Evolutionary conservation across 2,329 filamentous ascomycete genomes (phyloP), one percentile per base, ranked within the genome.

Genomic region (Ceratocystiopsis sp.): DNA sequence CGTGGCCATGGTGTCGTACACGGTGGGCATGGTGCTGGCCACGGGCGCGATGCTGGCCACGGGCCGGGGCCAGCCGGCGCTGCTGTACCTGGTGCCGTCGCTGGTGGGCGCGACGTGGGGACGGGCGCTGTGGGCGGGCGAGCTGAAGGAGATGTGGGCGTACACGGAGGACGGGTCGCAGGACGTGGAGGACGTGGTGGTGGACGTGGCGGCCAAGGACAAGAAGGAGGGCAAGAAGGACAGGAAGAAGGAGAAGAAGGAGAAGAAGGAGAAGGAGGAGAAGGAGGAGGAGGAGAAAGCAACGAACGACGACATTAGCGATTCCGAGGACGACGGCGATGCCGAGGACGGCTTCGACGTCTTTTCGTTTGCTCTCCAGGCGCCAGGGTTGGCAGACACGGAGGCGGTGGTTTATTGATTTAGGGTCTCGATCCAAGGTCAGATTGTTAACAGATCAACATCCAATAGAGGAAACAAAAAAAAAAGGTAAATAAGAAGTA

Each of bases 41-140:
- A 61, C 95, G 16, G 64, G 70, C 0, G 81, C 86, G 53, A 80
- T 96, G 62, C 68, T 86, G 41, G 62, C 84, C 11, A 91, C 77
- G 54, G 71, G 80, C 39, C 84, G 84, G 48, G 84, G 84, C 3
- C 89, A 98, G 56, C 89, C 89, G 0, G 89, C 91, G 9, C 68
- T 98, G 32, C 65, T 98, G 14, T 96, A 96, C 56, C 74, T 98
- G 8, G 91, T 96, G 0, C 89, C 89, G 0, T 80, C 83, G 0
- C 84, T 96, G 0, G 63, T 95, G 6, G 67, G 72, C 2, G 72
- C 79, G 1, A 56, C 91, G 1, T 93, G 84, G 80, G 59, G 76
- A 4, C 91, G 82, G 2, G 89, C 80, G 0, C 51, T 78, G 5
- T 56, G 70, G 16, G 78, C 37, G 12, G 81, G 85, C 2, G 86